Conservation (phyloP, 345 rosid species). For the Populus nigra region DNA sequence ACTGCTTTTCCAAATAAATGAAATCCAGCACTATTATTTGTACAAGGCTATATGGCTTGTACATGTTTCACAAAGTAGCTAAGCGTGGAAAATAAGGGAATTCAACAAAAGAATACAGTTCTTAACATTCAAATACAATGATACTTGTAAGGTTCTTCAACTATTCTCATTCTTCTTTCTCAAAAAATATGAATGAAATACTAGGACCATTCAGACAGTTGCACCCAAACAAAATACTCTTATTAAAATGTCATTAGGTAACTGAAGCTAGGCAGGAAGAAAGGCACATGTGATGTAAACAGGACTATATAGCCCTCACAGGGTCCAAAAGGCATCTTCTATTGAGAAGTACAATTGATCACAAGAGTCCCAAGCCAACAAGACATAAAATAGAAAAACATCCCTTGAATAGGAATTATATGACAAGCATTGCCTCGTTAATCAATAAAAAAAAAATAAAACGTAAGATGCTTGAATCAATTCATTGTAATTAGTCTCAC, state of each 20-base stretch:
- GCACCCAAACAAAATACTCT: not conserved
- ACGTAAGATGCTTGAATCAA: not conserved
- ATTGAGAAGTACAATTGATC: not conserved
- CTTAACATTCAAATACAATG: not conserved
- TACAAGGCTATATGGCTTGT: not conserved
- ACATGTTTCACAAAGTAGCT: slow-evolving; percentile 4
- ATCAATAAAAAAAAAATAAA: no score
- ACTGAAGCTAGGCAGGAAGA: not conserved
- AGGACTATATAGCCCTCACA: not conserved
- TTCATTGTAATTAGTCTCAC: not conserved
- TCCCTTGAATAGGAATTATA: not conserved
- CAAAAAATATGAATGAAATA: not conserved
- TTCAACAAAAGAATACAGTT: not conserved
- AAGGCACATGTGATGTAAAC: not conserved
- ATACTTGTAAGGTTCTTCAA: not conserved
- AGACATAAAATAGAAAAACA: not conserved
- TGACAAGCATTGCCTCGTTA: not conserved
- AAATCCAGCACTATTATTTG: not conserved
- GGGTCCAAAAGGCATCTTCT: not conserved
- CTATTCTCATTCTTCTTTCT: not conserved
- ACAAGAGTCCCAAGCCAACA: not conserved
- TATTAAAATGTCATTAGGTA: no score
- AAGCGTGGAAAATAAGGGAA: not conserved
- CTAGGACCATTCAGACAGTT: not conserved
- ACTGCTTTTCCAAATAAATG: not conserved